These are phyloP conservation scores for Scutellaria baicalensis DNA, from an alignment of 257 asterid genomes.

Conservation along the genomic window DNA sequence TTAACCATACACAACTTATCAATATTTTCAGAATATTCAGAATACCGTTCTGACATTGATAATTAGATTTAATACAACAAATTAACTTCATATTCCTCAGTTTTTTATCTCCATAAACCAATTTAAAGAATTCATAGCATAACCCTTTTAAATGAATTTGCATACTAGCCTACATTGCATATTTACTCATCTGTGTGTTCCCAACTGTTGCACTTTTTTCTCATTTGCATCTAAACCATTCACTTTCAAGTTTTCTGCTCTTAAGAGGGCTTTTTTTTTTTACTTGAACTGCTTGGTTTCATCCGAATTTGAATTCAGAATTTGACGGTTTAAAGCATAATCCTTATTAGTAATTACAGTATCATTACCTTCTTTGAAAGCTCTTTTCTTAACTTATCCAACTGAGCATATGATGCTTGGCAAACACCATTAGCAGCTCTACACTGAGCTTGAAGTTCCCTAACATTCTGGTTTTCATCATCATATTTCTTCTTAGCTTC, in stretches of 20 bases:
- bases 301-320: background rate
- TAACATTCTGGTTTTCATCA: slow-evolving; percentile 50
- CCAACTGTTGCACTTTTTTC: background rate
- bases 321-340: background rate
- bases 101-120: no score
- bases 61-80: no score
- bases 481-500: slow-evolving; percentile 58
- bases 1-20: background rate
- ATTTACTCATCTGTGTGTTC: background rate
- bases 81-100: no score
- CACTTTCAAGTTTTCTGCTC: background rate
- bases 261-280: background rate
- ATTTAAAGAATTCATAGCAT: no score
- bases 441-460: slow-evolving; percentile 60
- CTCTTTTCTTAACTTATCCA: slow-evolving; percentile 55
- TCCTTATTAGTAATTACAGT: background rate
- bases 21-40: background rate
- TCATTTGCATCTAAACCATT: background rate
- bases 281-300: background rate
- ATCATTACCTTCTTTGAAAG: slow-evolving; percentile 56
- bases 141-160: no score
- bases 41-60: no score
- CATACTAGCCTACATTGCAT: background rate
- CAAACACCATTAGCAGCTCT: slow-evolving; percentile 82
- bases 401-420: slow-evolving; percentile 63